These are phyloP conservation scores for Phellopilus nigrolimitatus DNA, from an alignment of 1,284 basidiomycete species.

Conservation along the genomic window DNA sequence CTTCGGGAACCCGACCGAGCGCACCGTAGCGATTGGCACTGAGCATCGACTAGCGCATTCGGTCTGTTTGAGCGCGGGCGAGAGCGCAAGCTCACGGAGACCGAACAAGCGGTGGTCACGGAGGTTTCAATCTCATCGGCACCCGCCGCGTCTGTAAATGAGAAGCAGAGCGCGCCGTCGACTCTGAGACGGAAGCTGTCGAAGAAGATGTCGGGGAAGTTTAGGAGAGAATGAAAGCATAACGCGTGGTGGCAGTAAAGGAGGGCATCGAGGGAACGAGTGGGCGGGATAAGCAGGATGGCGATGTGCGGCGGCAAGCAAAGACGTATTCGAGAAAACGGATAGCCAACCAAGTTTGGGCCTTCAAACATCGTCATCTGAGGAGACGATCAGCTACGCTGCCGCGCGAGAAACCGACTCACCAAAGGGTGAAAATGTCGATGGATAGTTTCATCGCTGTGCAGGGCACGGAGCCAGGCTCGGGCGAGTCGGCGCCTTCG, in stretches of 20 bases:
- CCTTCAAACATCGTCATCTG: constrained; percentile 19
- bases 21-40: constrained; percentile 40
- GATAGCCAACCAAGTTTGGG: constrained; percentile 29
- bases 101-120: constrained; percentile 13
- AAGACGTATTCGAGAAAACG: not conserved
- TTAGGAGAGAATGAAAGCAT: constrained; percentile 33
- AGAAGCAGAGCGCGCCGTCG: not conserved
- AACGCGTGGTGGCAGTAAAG: constrained; percentile 22
- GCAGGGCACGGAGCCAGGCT: constrained; percentile 13
- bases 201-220: constrained; percentile 46
- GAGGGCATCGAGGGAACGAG: constrained; percentile 13
- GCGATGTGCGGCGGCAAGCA: constrained; percentile 17
- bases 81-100: constrained; percentile 12
- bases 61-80: constrained; percentile 18
- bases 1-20: constrained; percentile 42
- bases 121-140: constrained; percentile 4
- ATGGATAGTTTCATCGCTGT: constrained; percentile 28
- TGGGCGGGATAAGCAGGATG: constrained; percentile 16
- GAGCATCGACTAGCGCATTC: constrained; percentile 35
- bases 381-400: constrained; percentile 27
- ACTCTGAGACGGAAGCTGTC: constrained; percentile 32
- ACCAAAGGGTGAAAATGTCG: constrained; percentile 22
- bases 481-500: constrained; percentile 9
- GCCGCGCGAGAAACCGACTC: constrained; percentile 15
- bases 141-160: constrained; percentile 9